A percentile compares a stretch with the other conserved stretches of the same genome.
These are phyloP conservation scores for Apiospora malaysiana DNA, from an alignment of 2,329 filamentous ascomycete genomes.

Conservation along the genomic window DNA sequence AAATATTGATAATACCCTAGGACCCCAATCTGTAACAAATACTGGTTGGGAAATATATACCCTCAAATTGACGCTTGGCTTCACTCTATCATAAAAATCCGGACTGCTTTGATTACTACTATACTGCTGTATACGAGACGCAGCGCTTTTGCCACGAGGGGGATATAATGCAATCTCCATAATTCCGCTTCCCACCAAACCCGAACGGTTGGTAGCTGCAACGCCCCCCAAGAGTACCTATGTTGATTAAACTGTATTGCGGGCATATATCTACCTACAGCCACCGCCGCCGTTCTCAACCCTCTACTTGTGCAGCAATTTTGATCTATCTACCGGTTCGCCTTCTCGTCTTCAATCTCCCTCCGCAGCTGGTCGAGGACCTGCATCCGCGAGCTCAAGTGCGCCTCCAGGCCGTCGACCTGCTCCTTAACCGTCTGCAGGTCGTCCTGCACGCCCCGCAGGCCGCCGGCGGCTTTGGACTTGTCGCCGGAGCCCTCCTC, in stretches of 20 bases:
- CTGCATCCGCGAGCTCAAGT: constrained; percentile 78
- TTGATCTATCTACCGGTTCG: constrained; percentile 44
- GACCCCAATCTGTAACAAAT: background rate
- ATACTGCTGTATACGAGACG: background rate
- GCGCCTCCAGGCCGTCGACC: constrained; percentile 85
- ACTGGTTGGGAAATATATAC: background rate
- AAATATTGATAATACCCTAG: constrained; percentile 2
- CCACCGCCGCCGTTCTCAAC: too few relatives aligned
- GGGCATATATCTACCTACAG: background rate
- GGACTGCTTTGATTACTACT: too few relatives aligned
- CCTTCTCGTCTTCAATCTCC: constrained; percentile 88
- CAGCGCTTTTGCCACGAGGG: background rate
- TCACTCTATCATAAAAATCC: background rate
- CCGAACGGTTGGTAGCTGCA: background rate
- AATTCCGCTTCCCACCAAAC: background rate
- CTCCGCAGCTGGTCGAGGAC: constrained; percentile 76
- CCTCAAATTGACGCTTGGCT: background rate
- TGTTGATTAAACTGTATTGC: background rate
- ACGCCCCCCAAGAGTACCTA: background rate
- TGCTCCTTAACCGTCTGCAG: constrained; percentile 91
- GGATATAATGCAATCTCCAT: background rate
- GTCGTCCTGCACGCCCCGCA: constrained; percentile 84
- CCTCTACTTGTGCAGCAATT: too few relatives aligned
- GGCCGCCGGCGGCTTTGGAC: constrained; percentile 70
- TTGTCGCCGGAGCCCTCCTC: constrained; percentile 71